Conservation (phyloP, 768 basidiomycete genomes). For the Epithele typhae region DNA sequence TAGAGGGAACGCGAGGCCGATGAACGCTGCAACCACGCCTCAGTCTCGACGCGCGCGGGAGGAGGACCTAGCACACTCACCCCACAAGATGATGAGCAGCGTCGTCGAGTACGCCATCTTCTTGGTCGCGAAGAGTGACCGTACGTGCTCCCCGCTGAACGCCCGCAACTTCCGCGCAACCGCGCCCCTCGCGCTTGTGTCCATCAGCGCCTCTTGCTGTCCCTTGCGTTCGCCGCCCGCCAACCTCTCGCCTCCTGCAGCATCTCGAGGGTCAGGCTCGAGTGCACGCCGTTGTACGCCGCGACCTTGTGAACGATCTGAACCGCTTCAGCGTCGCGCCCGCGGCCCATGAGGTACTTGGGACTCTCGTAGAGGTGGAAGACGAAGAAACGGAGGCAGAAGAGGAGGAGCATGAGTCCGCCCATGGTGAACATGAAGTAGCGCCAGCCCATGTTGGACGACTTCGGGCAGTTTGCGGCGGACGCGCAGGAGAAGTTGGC, state of each 20-base stretch:
- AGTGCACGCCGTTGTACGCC: conserved; percentile 49
- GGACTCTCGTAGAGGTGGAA: conserved; percentile 70
- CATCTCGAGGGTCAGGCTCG: conserved; percentile 46
- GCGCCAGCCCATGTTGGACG: conserved; percentile 68
- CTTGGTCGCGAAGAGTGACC: conserved; percentile 45
- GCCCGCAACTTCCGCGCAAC: conserved; percentile 34
- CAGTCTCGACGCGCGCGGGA: neutral
- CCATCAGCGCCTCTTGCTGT: conserved; percentile 20
- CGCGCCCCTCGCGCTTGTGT: conserved; percentile 35
- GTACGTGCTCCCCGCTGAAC: conserved; percentile 40
- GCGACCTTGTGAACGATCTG: conserved; percentile 61
- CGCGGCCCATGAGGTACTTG: conserved; percentile 67
- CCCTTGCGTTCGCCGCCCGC: conserved; percentile 2
- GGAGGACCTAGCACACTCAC: conserved; percentile 23
- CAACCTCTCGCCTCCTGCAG: conserved; percentile 25
- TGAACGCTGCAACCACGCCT: conserved; percentile 51
- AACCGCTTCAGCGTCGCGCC: conserved; percentile 57
- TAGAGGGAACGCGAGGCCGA: conserved; percentile 74
- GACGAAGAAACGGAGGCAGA: conserved; percentile 56
- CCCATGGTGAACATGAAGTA: conserved; percentile 75
- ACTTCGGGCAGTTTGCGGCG: conserved; percentile 37
- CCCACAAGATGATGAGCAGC: conserved; percentile 51
- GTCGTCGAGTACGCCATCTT: conserved; percentile 48
- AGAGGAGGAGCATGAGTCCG: conserved; percentile 61
- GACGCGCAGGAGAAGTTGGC: conserved; percentile 59